Evolutionary conservation across 805 yeast species (phyloP).

Genomic region (Jamesozyma rosinii): DNA sequence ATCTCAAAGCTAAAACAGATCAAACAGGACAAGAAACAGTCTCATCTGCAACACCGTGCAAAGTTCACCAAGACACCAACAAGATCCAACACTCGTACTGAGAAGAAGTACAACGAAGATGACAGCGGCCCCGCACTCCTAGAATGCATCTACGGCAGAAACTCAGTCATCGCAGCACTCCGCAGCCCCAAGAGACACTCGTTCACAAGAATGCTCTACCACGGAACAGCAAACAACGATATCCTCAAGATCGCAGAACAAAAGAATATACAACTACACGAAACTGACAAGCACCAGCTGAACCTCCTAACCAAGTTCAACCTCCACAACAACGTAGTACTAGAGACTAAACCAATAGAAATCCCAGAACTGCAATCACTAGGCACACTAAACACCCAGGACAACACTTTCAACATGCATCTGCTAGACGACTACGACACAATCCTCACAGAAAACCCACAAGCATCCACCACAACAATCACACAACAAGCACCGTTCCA

Average conservation of each 20-base stretch:
- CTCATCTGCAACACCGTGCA: slow-evolving; percentile 6
- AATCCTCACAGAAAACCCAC: not conserved
- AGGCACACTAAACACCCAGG: slow-evolving; percentile 21
- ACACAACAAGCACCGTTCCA: too few species aligned
- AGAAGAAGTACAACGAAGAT: not conserved
- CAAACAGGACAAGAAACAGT: slow-evolving; percentile 4
- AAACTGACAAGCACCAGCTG: slow-evolving; percentile 38
- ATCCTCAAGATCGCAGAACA: slow-evolving; percentile 36
- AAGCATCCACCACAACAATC: not conserved
- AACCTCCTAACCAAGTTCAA: slow-evolving; percentile 55
- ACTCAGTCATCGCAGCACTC: slow-evolving; percentile 66
- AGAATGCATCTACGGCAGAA: slow-evolving; percentile 71
- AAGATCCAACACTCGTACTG: not conserved
- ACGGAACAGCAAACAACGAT: not conserved
- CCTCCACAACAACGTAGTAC: slow-evolving; percentile 72
- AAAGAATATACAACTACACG: slow-evolving; percentile 15
- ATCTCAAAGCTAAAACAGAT: not conserved
- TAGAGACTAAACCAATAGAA: slow-evolving; percentile 45
- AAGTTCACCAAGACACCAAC: not conserved
- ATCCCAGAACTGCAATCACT: slow-evolving; percentile 22
- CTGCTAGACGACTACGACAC: slow-evolving; percentile 13
- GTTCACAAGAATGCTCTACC: slow-evolving; percentile 43
- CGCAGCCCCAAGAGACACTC: slow-evolving; percentile 44
- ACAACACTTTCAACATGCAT: slow-evolving; percentile 9
- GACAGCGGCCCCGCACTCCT: slow-evolving; percentile 36